These are phyloP conservation scores for Phallus indusiatus DNA, from an alignment of 768 basidiomycete species.

Conservation along the genomic window DNA sequence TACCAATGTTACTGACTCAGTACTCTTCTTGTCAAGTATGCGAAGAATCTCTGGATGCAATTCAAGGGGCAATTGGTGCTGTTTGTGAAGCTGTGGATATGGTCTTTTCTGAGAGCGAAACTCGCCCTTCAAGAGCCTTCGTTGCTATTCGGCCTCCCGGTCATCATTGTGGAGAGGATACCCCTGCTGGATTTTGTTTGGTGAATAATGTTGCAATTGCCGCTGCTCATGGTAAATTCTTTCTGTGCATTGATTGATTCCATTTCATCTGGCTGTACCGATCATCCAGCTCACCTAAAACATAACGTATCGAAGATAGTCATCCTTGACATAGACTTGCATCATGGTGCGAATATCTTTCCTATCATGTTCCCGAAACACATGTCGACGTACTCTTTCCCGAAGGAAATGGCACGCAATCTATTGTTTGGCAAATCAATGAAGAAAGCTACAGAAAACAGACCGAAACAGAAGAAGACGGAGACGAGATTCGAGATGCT, in stretches of 20 bases:
- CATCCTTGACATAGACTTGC: conserved; percentile 88
- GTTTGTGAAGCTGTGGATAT: conserved; percentile 83
- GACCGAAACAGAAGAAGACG: conserved; percentile 40
- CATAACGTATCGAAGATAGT: conserved; percentile 71
- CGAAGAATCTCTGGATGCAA: conserved; percentile 61
- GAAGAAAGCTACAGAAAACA: conserved; percentile 70
- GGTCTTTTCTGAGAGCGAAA: conserved; percentile 31
- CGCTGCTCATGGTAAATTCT: conserved; percentile 71
- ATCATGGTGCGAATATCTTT: conserved; percentile 51
- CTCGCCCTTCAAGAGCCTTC: conserved; percentile 40
- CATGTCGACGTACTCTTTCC: not conserved
- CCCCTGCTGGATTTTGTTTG: conserved; percentile 90
- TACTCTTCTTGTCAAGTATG: conserved; percentile 44
- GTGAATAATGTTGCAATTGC: conserved; percentile 88
- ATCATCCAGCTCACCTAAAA: conserved; percentile 60
- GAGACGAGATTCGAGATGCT: conserved; percentile 21
- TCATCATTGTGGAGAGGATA: conserved; percentile 88
- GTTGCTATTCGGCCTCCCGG: conserved; percentile 86
- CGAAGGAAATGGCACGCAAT: conserved; percentile 91
- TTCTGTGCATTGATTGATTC: not conserved
- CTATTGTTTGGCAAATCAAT: conserved; percentile 86
- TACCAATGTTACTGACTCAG: not conserved
- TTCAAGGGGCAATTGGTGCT: conserved; percentile 73
- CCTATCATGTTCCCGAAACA: not conserved
- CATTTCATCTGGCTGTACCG: not conserved